Conservation (phyloP, 139 green algal genomes). For the Tetradesmus lagerheimii region DNA sequence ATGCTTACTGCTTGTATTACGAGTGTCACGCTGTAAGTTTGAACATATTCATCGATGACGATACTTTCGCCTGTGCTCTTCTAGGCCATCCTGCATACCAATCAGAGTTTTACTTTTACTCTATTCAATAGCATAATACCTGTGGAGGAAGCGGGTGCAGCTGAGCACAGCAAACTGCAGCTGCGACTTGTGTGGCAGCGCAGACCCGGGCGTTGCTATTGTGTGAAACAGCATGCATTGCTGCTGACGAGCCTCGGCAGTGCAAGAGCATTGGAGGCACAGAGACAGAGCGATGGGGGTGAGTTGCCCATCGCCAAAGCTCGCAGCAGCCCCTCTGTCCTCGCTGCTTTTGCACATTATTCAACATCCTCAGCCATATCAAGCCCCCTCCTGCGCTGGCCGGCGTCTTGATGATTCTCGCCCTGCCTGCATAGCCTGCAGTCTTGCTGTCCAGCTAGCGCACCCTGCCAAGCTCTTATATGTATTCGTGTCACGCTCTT, state of each 20-base stretch:
- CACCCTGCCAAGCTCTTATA: neutral
- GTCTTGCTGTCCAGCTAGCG: neutral
- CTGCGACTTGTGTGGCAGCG: neutral
- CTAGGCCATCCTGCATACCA: too few species aligned
- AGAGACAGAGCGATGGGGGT: neutral
- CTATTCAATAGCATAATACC: too few species aligned
- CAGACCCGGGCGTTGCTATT: neutral
- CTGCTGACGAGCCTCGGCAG: neutral
- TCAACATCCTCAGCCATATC: neutral
- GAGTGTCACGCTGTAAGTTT: neutral
- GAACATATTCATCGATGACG: neutral
- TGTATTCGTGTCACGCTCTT: neutral
- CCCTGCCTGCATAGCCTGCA: neutral
- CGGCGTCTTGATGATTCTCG: neutral
- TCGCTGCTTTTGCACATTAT: too few species aligned
- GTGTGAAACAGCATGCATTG: neutral
- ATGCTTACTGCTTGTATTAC: neutral
- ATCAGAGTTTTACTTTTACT: too few species aligned
- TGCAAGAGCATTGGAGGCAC: neutral
- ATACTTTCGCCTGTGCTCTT: neutral
- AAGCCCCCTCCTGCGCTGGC: neutral
- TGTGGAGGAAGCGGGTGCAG: neutral
- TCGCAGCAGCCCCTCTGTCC: too few species aligned
- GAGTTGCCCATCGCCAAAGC: neutral
- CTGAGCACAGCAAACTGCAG: neutral